Percentiles rank a stretch among this genome's conserved stretches.
Conservation (phyloP, 768 basidiomycete genomes). For the Tylopilus balloui region DNA sequence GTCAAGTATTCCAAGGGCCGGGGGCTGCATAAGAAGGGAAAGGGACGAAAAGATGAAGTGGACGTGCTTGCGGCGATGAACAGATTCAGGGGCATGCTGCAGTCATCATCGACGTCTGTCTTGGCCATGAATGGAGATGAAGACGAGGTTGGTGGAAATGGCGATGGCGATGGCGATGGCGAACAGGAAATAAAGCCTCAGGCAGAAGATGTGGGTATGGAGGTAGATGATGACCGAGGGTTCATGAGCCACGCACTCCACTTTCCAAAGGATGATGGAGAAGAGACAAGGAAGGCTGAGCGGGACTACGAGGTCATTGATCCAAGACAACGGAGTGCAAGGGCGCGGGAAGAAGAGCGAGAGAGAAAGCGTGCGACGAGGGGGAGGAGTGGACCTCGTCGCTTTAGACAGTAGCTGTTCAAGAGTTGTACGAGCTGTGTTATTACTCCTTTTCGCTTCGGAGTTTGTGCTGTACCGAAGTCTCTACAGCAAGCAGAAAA, state of each 20-base stretch:
- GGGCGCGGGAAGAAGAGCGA: slow-evolving; percentile 74
- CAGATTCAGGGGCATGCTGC: slow-evolving; percentile 69
- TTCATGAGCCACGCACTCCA: slow-evolving; percentile 70
- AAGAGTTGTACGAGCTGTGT: neutral
- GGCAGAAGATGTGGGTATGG: slow-evolving; percentile 53
- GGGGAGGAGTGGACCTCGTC: slow-evolving; percentile 19
- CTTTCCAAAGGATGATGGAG: slow-evolving; percentile 76
- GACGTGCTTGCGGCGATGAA: slow-evolving; percentile 65
- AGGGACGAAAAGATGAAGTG: slow-evolving; percentile 64
- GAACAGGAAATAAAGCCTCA: slow-evolving; percentile 13
- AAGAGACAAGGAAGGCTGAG: slow-evolving; percentile 73
- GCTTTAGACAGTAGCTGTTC: slow-evolving; percentile 21
- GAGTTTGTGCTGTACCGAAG: neutral
- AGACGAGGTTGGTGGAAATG: slow-evolving; percentile 17
- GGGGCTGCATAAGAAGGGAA: slow-evolving; percentile 53
- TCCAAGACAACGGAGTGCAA: slow-evolving; percentile 65
- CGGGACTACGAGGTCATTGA: slow-evolving; percentile 89
- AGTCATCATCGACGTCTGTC: slow-evolving; percentile 35
- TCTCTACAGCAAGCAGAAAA: neutral
- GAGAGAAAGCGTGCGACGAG: slow-evolving; percentile 48
- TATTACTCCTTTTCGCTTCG: neutral
- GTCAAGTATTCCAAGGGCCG: slow-evolving; percentile 71
- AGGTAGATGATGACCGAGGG: slow-evolving; percentile 72
- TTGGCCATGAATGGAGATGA: slow-evolving; percentile 24
- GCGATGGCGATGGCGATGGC: slow-evolving; percentile 7